Evolutionary conservation across 306 rosid species (phyloP).

Genomic region (Heteromeles arbutifolia): DNA sequence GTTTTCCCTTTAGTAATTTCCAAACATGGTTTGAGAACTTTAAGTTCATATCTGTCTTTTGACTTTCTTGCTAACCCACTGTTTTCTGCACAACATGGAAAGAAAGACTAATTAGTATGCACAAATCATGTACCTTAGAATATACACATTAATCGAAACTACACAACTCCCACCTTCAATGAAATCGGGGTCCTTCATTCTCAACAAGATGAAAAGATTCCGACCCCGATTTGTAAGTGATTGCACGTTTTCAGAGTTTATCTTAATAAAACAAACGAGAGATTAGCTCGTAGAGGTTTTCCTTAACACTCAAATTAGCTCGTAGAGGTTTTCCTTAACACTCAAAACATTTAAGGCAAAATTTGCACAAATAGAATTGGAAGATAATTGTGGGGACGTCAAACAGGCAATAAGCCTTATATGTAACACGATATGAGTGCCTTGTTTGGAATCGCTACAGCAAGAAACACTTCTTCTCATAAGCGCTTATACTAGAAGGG

Average conservation of each 20-base stretch:
- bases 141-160: neutral
- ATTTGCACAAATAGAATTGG: too few species aligned
- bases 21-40: neutral
- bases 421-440: neutral
- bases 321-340: neutral
- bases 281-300: neutral
- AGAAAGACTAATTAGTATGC: neutral
- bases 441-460: neutral
- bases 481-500: neutral
- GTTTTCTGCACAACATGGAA: neutral
- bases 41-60: neutral
- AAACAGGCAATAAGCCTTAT: too few species aligned
- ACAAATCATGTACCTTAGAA: neutral
- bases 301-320: neutral
- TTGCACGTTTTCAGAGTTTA: neutral
- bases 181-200: neutral
- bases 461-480: neutral
- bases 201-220: neutral
- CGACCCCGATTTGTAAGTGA: neutral
- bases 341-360: neutral
- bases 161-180: neutral
- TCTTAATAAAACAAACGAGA: neutral
- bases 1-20: neutral
- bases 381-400: neutral
- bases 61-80: conserved; percentile 6